phyloP scores from a whole-genome alignment of 2,329 filamentous ascomycete genomes.

The Phialophora macrospora region DNA sequence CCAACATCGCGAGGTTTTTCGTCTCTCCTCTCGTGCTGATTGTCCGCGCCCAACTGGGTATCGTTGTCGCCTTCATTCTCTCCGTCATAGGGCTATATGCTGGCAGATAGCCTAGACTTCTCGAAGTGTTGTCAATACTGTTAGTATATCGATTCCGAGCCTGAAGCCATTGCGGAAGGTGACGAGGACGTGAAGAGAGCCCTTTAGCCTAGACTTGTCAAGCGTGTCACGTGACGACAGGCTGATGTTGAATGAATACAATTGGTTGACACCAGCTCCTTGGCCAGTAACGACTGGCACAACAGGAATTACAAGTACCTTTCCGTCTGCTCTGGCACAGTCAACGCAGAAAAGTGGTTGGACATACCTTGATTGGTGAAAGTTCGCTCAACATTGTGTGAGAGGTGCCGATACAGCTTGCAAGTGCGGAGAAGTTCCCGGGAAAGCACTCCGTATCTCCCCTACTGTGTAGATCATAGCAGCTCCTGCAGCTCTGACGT shows the following conservation, averaged over 20 bases:
- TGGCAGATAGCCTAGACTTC: neutral
- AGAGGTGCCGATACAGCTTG: no score
- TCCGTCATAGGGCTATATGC: conserved; percentile 7
- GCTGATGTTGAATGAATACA: neutral
- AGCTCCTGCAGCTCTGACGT: no score
- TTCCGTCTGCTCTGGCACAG: conserved; percentile 17
- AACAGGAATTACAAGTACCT: conserved; percentile 16
- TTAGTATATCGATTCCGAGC: conserved; percentile 6
- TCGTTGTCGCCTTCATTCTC: conserved; percentile 6
- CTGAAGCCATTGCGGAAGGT: no score
- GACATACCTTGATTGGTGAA: no score
- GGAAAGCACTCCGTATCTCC: no score
- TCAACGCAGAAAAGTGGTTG: no score
- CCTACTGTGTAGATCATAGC: no score
- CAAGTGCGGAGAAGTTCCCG: no score
- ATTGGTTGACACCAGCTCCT: conserved; percentile 14
- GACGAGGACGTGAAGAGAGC: neutral
- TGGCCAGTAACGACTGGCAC: conserved; percentile 14
- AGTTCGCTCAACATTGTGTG: no score
- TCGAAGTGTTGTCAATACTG: conserved; percentile 10
- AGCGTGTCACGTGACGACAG: neutral
- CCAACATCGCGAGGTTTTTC: conserved; percentile 1
- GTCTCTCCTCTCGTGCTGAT: conserved; percentile 9
- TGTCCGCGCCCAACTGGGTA: conserved; percentile 1
- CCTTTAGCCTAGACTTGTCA: no score